Evolutionary conservation across 129 eudicot species (phyloP).

Genomic region (Saposhnikovia divaricata): DNA sequence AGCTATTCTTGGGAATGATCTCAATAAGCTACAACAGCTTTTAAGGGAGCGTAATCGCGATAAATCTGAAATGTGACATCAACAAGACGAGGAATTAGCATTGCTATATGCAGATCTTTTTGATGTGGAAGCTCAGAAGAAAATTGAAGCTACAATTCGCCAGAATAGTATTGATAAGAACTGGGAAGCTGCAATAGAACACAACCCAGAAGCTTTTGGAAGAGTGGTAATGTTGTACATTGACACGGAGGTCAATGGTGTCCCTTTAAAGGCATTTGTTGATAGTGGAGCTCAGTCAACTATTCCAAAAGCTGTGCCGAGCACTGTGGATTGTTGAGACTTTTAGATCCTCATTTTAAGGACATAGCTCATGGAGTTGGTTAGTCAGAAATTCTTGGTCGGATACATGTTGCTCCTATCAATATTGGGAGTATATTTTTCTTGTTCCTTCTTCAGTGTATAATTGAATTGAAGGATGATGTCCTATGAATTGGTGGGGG

Average conservation of each 20-base stretch:
- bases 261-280: slow-evolving; percentile 95
- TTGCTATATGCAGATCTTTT: slow-evolving; percentile 92
- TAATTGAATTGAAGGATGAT: too few relatives aligned
- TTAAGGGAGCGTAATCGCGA: slow-evolving; percentile 70
- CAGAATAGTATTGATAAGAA: slow-evolving; percentile 96
- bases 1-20: slow-evolving; percentile 74
- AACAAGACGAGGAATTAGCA: slow-evolving; percentile 76
- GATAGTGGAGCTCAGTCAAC: slow-evolving; percentile 99
- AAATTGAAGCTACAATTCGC: slow-evolving; percentile 92
- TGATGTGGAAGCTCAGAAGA: slow-evolving; percentile 97
- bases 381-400: slow-evolving; percentile 86
- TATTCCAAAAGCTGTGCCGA: slow-evolving; percentile 94
- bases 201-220: slow-evolving; percentile 95
- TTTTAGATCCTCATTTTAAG: slow-evolving; percentile 76
- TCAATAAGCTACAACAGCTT: slow-evolving; percentile 68
- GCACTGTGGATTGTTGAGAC: slow-evolving; percentile 87
- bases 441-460: slow-evolving; percentile 90
- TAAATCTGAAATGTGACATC: slow-evolving; percentile 48
- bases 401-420: slow-evolving; percentile 92
- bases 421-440: slow-evolving; percentile 79
- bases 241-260: slow-evolving; percentile 98
- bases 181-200: slow-evolving; percentile 93
- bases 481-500: too few relatives aligned
- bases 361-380: slow-evolving; percentile 99
- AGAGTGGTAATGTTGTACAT: slow-evolving; percentile 98